Conservation (phyloP, 345 rosid genomes). For the Leavenworthia alabamica region DNA sequence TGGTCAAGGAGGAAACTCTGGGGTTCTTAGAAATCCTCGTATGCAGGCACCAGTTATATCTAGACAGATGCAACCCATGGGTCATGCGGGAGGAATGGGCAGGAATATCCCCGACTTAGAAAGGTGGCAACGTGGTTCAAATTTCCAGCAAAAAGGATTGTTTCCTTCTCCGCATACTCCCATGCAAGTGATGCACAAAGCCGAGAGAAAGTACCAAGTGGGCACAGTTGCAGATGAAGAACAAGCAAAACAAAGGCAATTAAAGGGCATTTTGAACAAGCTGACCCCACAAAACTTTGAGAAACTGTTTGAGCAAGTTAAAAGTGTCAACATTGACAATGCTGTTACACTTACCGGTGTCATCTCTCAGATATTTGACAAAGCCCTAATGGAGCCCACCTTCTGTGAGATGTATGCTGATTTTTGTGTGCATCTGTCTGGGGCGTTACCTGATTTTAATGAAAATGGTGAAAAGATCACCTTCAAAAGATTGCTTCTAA, state of each 20-base stretch:
- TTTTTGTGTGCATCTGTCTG: constrained; percentile 65
- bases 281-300: constrained; percentile 95
- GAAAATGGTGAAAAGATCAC: constrained; percentile 70
- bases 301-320: constrained; percentile 87
- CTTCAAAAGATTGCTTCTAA: constrained; percentile 78
- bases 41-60: constrained; percentile 54
- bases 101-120: constrained; percentile 63
- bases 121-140: constrained; percentile 76
- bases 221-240: constrained; percentile 76
- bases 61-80: constrained; percentile 67
- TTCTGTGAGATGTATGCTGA: constrained; percentile 96
- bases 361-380: constrained; percentile 90
- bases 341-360: constrained; percentile 65
- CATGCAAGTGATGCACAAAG: constrained; percentile 79
- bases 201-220: constrained; percentile 86
- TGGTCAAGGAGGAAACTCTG: constrained; percentile 68
- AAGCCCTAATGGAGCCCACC: constrained; percentile 97
- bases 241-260: constrained; percentile 70
- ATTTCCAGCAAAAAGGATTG: constrained; percentile 64
- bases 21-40: constrained; percentile 68
- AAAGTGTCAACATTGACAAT: constrained; percentile 76
- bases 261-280: constrained; percentile 90
- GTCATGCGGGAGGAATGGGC: constrained; percentile 56
- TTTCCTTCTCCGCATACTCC: constrained; percentile 87
- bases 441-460: constrained; percentile 64